Percentiles rank a stretch among this genome's conserved stretches.
Evolutionary conservation across 768 basidiomycete genomes (phyloP).

Genomic region (Lactifluus volemus): DNA sequence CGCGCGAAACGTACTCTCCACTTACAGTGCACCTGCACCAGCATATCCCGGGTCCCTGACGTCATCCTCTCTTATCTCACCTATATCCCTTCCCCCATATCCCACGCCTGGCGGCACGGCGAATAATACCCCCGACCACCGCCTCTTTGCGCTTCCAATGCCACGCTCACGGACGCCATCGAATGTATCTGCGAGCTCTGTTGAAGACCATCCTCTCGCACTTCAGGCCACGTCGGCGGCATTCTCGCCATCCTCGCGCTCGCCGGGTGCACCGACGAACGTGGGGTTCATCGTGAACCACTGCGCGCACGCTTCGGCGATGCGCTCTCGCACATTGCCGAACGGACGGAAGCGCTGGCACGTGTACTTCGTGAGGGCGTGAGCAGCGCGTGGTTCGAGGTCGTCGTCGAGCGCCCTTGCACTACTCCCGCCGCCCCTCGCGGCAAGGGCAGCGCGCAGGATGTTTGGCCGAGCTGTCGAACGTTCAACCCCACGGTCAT

Average conservation of each 20-base stretch:
- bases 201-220: slow-evolving; percentile 4
- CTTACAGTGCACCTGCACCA: slow-evolving; percentile 20
- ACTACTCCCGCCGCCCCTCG: neutral
- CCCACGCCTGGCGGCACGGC: slow-evolving; percentile 15
- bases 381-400: slow-evolving; percentile 28
- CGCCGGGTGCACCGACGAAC: slow-evolving; percentile 26
- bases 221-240: slow-evolving; percentile 25
- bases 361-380: slow-evolving; percentile 26
- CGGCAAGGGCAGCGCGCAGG: neutral
- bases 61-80: slow-evolving; percentile 17
- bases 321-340: slow-evolving; percentile 23
- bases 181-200: slow-evolving; percentile 16
- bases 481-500: slow-evolving; percentile 11
- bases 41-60: slow-evolving; percentile 20
- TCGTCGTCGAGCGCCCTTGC: slow-evolving; percentile 13
- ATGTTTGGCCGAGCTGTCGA: slow-evolving; percentile 1
- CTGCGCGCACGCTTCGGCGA: slow-evolving; percentile 27
- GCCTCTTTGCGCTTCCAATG: slow-evolving; percentile 13
- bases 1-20: slow-evolving; percentile 19
- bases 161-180: slow-evolving; percentile 11
- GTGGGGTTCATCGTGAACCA: slow-evolving; percentile 24
- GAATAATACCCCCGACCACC: slow-evolving; percentile 18
- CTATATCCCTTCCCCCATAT: slow-evolving; percentile 16
- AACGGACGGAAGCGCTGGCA: slow-evolving; percentile 25
- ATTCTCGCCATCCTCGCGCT: slow-evolving; percentile 28